These are phyloP conservation scores for Populus ilicifolia DNA, from an alignment of 345 rosid genomes.

Conservation along the genomic window DNA sequence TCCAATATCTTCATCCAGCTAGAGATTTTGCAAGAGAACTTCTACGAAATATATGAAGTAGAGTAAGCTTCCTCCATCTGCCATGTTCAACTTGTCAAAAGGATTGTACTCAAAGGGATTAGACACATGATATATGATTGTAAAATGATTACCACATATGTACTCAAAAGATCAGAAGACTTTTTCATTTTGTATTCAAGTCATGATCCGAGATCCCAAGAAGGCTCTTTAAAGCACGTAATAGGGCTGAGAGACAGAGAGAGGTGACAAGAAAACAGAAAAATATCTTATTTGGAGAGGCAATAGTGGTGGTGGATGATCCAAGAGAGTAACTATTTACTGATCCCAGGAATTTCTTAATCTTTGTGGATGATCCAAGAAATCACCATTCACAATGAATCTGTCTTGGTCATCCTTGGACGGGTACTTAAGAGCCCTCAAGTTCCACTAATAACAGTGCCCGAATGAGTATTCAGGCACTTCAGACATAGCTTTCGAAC, in stretches of 20 bases:
- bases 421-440: not conserved
- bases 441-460: slow-evolving; percentile 1
- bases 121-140: not conserved
- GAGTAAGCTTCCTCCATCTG: not conserved
- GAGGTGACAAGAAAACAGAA: not conserved
- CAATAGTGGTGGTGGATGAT: slow-evolving; percentile 14
- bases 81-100: not conserved
- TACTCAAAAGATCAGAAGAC: slow-evolving; percentile 4
- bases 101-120: not conserved
- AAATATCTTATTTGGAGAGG: not conserved
- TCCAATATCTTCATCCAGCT: not conserved
- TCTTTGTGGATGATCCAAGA: slow-evolving; percentile 30
- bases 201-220: slow-evolving; percentile 11
- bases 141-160: slow-evolving; percentile 10
- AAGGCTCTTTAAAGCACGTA: not conserved
- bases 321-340: slow-evolving; percentile 19
- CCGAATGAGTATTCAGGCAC: slow-evolving; percentile 1
- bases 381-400: slow-evolving; percentile 10
- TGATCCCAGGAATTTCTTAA: slow-evolving; percentile 21
- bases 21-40: not conserved
- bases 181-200: not conserved
- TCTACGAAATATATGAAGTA: not conserved
- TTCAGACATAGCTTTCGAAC: slow-evolving; percentile 25
- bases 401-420: not conserved
- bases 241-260: not conserved